These are phyloP conservation scores for Hypoxylon lienhwacheense DNA, from an alignment of 495 filamentous ascomycete genomes.

Conservation along the genomic window DNA sequence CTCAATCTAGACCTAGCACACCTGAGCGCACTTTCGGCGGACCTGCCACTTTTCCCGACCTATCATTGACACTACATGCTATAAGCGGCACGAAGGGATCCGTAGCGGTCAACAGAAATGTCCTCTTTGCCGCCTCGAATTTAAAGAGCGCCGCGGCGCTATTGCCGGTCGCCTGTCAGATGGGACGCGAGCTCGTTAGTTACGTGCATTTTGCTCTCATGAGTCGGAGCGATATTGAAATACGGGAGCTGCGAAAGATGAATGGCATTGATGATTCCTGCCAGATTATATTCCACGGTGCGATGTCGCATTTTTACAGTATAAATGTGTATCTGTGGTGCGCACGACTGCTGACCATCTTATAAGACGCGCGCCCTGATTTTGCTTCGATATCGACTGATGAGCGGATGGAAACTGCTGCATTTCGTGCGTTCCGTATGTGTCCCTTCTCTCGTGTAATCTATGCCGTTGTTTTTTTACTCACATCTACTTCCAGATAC, in stretches of 20 bases:
- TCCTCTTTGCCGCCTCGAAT: constrained; percentile 61
- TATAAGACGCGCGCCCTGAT: constrained; percentile 59
- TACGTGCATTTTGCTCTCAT: constrained; percentile 63
- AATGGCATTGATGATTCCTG: constrained; percentile 61
- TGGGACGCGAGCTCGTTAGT: constrained; percentile 57
- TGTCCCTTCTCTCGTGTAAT: not conserved
- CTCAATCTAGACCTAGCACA: constrained; percentile 11
- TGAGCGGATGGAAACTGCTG: constrained; percentile 50
- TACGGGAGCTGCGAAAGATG: constrained; percentile 55
- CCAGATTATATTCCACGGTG: constrained; percentile 59
- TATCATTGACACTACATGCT: constrained; percentile 44
- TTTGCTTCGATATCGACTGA: constrained; percentile 53
- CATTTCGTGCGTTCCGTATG: constrained; percentile 47
- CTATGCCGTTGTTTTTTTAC: not conserved
- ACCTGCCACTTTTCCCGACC: constrained; percentile 42
- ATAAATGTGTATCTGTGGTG: not conserved
- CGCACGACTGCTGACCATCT: constrained; percentile 8
- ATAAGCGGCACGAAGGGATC: constrained; percentile 44
- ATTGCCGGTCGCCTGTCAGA: constrained; percentile 64
- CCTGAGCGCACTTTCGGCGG: constrained; percentile 42
- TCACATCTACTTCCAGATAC: constrained; percentile 40
- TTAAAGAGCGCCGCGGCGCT: constrained; percentile 57
- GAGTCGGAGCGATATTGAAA: constrained; percentile 54
- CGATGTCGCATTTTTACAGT: not conserved
- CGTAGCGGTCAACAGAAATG: constrained; percentile 51